Conservation (phyloP, 1,284 basidiomycete genomes). For the Fereydounia khargensis region DNA sequence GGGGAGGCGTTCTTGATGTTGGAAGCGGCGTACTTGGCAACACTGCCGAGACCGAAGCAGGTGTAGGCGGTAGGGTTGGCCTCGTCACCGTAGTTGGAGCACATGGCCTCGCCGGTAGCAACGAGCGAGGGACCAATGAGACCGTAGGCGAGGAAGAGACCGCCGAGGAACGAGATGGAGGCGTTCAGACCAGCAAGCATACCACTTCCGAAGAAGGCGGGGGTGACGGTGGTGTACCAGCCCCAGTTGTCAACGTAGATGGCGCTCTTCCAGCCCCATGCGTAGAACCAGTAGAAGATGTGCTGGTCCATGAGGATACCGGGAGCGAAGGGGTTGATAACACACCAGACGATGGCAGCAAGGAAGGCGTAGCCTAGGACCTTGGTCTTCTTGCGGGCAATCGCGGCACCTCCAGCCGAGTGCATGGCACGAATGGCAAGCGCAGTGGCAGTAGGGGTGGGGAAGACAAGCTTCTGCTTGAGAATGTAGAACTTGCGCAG, state of each 20-base stretch:
- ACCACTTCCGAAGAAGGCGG: slow-evolving; percentile 70
- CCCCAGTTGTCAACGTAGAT: slow-evolving; percentile 64
- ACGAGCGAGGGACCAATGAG: slow-evolving; percentile 67
- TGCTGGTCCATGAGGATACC: slow-evolving; percentile 70
- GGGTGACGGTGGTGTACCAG: slow-evolving; percentile 62
- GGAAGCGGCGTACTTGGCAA: slow-evolving; percentile 31
- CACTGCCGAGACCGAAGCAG: too few species aligned
- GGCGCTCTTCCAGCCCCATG: slow-evolving; percentile 66
- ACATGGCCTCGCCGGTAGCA: slow-evolving; percentile 34
- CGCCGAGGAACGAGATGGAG: slow-evolving; percentile 67
- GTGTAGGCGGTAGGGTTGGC: slow-evolving; percentile 9
- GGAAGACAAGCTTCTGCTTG: slow-evolving; percentile 69
- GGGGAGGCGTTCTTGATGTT: slow-evolving; percentile 62
- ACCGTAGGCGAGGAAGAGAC: slow-evolving; percentile 67
- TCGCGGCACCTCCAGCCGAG: slow-evolving; percentile 50
- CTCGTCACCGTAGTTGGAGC: too few species aligned
- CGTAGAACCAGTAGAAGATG: slow-evolving; percentile 64
- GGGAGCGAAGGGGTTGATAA: slow-evolving; percentile 65
- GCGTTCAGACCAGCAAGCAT: slow-evolving; percentile 69
- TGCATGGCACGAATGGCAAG: slow-evolving; percentile 69
- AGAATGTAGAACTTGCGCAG: slow-evolving; percentile 68
- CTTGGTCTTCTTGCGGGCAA: slow-evolving; percentile 66
- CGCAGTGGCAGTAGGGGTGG: slow-evolving; percentile 69
- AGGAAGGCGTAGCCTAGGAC: slow-evolving; percentile 63
- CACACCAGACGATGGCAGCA: slow-evolving; percentile 63